Evolutionary conservation across 1,284 basidiomycete species (phyloP), one percentile per base, ranked within the genome.

Genomic region (Phylloporus sp.): DNA sequence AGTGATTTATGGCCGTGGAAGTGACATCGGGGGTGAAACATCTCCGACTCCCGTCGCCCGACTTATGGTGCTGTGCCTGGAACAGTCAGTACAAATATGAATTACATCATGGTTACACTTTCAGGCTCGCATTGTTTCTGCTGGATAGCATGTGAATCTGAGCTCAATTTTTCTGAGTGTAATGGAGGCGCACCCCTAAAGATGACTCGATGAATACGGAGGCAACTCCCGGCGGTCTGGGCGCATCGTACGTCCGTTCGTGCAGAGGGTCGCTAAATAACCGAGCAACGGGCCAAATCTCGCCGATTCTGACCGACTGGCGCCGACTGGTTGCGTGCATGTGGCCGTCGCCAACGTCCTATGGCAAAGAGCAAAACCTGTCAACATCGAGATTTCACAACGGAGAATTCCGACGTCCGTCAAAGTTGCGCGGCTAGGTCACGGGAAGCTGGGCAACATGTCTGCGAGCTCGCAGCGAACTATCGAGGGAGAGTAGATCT

Each of bases 31-130:
- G 64, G 74, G 74, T 68, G 32, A 63, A 68, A 75, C 53, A 47
- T 39, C 74, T 68, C 75, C 75, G 75, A 76, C 75, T 68, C 65
- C 49, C 25, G 75, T 69, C 59, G 8, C 19, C 74, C 70, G 67
- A 74, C 32, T 23, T 37, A 57, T 19, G 45, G 49, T 60, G 58
- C 64, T 29, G 49, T 65, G 61, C 66, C 66, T 63, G 35, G 57
- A 68, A 61, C 52, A 55, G 55, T 25, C 29, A 61, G 35, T 39
- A 19, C 35, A 53, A 35, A 52, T 43, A 62, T 52, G 63, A 37
- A 59, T 70, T 37, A 56, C 52, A 43, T 27, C 62, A 55, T 39
- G n/a, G 23, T 23, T 19, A 47, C 45, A n/a, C n/a, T 8, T 49
- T 45, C 32, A 63, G 57, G 64, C 15, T n/a, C 35, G 37, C 58